Percentiles rank a stretch among this genome's conserved stretches.
Conservation (phyloP, 2,329 filamentous ascomycete species). For the Paramyrothecium roridum region DNA sequence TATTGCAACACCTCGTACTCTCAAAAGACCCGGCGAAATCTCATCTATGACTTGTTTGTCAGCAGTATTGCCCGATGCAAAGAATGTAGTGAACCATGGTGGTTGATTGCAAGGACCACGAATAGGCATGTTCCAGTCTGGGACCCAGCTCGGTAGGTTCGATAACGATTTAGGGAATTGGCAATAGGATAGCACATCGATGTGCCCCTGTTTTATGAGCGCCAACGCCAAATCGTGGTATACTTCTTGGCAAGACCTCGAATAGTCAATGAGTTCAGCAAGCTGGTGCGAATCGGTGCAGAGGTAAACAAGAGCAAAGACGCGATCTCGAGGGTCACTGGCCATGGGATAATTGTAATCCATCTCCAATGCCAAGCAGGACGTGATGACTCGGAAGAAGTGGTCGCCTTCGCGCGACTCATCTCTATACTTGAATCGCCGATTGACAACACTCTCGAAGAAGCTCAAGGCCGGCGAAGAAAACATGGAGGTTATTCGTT, state of each 20-base stretch:
- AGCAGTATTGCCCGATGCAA: constrained; percentile 1
- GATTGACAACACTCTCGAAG: constrained; percentile 6
- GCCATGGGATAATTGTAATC: constrained; percentile 10
- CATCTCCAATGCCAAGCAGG: constrained; percentile 5
- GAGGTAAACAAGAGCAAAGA: constrained; percentile 9
- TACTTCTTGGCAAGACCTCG: constrained; percentile 6
- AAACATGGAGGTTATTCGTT: not conserved
- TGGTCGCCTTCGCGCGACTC: not conserved
- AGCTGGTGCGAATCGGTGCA: constrained; percentile 4
- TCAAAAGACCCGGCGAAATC: not conserved
- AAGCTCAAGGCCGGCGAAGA: constrained; percentile 1
- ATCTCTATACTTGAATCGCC: not conserved
- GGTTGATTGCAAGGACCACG: constrained; percentile 4
- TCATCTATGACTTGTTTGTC: not conserved
- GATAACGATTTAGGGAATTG: constrained; percentile 6
- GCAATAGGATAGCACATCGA: constrained; percentile 8
- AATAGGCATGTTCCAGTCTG: constrained; percentile 11
- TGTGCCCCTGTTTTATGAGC: constrained; percentile 5
- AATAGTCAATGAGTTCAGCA: constrained; percentile 4
- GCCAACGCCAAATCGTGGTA: constrained; percentile 6
- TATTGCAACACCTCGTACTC: constrained; percentile 2
- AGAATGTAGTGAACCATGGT: constrained; percentile 5
- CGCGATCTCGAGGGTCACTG: constrained; percentile 9
- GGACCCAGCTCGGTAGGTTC: constrained; percentile 9
- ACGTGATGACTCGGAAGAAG: constrained; percentile 6